Percentiles rank a stretch among this genome's conserved stretches.
phyloP scores from a whole-genome alignment of 208 protist species.

The Trichomonas tenax region DNA sequence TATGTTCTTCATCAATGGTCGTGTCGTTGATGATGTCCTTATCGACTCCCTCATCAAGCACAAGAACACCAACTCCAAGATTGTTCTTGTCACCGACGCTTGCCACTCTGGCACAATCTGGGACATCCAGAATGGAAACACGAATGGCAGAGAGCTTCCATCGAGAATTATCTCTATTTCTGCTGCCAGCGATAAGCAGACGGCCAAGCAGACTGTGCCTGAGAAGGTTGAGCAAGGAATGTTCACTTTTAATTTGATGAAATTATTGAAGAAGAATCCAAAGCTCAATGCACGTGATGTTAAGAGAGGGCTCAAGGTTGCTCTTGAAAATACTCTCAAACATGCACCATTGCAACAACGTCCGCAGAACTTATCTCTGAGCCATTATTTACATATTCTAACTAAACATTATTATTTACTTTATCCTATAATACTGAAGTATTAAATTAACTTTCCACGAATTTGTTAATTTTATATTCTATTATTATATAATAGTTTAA shows the following conservation, averaged over 20 bases:
- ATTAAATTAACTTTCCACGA: too few species aligned
- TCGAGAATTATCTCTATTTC: neutral
- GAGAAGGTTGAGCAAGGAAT: neutral
- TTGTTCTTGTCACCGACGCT: neutral
- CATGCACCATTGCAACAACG: neutral
- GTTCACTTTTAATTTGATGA: neutral
- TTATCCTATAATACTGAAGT: too few species aligned
- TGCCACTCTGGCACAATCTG: neutral
- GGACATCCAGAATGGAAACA: neutral
- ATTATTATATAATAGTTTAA: too few species aligned
- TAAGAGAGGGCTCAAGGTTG: neutral
- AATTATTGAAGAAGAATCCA: neutral
- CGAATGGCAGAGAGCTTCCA: neutral
- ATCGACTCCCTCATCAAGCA: neutral
- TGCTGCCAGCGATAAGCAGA: neutral
- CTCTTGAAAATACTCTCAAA: neutral
- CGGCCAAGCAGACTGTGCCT: neutral
- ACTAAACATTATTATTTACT: too few species aligned
- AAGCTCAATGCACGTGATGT: neutral
- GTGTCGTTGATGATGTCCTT: neutral
- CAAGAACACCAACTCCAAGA: neutral
- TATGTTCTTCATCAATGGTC: neutral
- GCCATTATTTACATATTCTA: neutral
- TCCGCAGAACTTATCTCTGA: neutral
- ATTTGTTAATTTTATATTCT: too few species aligned